Evolutionary conservation across 2,329 filamentous ascomycete genomes (phyloP).

Genomic region (Fusarium denticulatum): DNA sequence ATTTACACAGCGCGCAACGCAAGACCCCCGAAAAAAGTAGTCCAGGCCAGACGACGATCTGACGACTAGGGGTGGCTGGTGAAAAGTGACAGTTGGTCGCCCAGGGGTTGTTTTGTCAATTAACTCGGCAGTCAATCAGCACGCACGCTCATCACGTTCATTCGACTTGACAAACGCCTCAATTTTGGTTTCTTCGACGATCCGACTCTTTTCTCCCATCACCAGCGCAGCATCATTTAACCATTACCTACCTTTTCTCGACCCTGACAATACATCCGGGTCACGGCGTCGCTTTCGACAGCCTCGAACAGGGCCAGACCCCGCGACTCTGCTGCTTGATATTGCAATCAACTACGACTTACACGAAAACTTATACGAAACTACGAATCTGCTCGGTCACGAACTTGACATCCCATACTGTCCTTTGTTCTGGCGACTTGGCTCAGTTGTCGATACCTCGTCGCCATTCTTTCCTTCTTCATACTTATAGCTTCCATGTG

Average conservation of each 20-base stretch:
- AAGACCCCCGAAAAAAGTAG: not conserved
- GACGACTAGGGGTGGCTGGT: conserved; percentile 36
- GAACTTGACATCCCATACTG: conserved; percentile 12
- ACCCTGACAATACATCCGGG: not conserved
- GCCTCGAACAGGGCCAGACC: conserved; percentile 1
- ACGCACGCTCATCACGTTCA: conserved; percentile 9
- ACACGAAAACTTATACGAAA: conserved; percentile 18
- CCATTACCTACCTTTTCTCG: conserved; percentile 2
- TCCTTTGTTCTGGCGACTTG: conserved; percentile 11
- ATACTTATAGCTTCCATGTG: conserved; percentile 61
- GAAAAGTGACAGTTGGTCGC: conserved; percentile 29
- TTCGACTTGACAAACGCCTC: conserved; percentile 20
- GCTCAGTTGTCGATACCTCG: conserved; percentile 20
- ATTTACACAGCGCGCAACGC: conserved; percentile 20
- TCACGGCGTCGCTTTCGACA: conserved; percentile 33
- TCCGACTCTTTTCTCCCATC: not conserved
- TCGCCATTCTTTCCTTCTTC: conserved; percentile 17
- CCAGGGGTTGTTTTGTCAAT: conserved; percentile 29
- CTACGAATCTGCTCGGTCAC: conserved; percentile 5
- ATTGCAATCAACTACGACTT: conserved; percentile 29
- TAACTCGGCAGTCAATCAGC: conserved; percentile 21
- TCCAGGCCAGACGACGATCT: conserved; percentile 22
- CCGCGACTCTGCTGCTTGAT: conserved; percentile 8
- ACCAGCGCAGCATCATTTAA: not conserved
- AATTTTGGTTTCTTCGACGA: conserved; percentile 14